Evolutionary conservation across 2,329 filamentous ascomycete species (phyloP).

Genomic region (Aspergillus quadricinctus): DNA sequence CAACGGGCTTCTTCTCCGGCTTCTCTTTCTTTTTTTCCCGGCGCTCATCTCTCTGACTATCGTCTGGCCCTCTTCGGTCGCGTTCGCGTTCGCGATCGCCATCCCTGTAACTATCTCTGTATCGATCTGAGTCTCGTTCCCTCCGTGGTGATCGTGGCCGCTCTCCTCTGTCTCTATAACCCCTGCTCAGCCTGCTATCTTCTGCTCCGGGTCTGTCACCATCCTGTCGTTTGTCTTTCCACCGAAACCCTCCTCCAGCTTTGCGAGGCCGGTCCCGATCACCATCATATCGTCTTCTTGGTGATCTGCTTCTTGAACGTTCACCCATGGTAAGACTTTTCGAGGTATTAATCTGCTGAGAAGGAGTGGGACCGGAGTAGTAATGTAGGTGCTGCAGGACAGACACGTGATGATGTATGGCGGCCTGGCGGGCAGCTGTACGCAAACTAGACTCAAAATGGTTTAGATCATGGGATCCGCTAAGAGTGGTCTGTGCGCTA

Average conservation of each 20-base stretch:
- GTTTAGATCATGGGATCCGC: background rate
- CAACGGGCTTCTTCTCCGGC: conserved; percentile 37
- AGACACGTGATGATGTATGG: conserved; percentile 23
- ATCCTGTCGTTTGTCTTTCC: conserved; percentile 48
- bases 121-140: conserved; percentile 31
- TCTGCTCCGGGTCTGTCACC: conserved; percentile 40
- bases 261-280: conserved; percentile 38
- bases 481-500: background rate
- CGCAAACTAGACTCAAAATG: conserved; percentile 3
- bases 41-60: conserved; percentile 24
- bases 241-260: conserved; percentile 43
- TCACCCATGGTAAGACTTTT: conserved; percentile 27
- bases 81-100: conserved; percentile 16
- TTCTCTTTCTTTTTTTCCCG: conserved; percentile 39
- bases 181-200: conserved; percentile 49
- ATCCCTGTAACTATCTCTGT: conserved; percentile 17
- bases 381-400: conserved; percentile 11
- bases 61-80: conserved; percentile 20
- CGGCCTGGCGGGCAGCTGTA: conserved; percentile 6
- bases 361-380: conserved; percentile 13
- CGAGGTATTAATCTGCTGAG: conserved; percentile 10
- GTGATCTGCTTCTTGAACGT: conserved; percentile 43
- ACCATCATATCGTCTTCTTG: conserved; percentile 29
- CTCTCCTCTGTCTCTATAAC: conserved; percentile 42
- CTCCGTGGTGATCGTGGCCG: conserved; percentile 33